phyloP scores from a whole-genome alignment of 2,329 filamentous ascomycete genomes.

The Tolypocladium ovalisporum region DNA sequence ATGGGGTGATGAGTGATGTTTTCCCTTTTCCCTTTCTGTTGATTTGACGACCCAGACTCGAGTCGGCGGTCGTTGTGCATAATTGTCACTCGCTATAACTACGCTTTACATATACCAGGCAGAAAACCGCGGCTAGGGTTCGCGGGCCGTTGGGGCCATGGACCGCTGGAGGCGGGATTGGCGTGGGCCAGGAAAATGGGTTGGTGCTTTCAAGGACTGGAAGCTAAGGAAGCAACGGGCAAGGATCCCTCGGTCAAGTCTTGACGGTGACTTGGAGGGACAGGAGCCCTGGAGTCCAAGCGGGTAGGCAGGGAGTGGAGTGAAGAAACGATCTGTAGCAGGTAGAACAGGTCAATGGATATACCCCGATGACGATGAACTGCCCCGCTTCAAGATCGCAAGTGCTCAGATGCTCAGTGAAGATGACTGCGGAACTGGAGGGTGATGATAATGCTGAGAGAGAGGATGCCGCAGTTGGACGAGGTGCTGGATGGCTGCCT shows the following conservation, averaged over 20 bases:
- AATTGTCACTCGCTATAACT: not conserved
- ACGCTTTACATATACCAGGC: not conserved
- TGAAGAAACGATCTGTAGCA: not conserved
- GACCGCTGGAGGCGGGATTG: not conserved
- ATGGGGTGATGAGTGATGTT: slow-evolving; percentile 1
- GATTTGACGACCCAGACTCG: not conserved
- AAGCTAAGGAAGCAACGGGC: not conserved
- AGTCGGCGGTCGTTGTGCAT: not conserved
- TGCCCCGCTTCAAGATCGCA: not conserved
- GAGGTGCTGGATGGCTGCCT: not conserved
- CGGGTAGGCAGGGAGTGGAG: not conserved
- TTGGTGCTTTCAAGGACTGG: not conserved
- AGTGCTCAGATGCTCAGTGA: no score
- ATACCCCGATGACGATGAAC: not conserved
- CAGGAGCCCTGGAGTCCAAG: not conserved
- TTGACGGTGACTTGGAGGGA: not conserved
- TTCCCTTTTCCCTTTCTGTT: not conserved
- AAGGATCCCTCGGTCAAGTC: not conserved
- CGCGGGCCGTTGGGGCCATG: not conserved
- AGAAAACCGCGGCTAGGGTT: no score
- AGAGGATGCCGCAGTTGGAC: no score
- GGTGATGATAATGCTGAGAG: no score
- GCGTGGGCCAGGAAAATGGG: not conserved
- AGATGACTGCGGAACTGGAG: no score
- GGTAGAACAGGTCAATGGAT: not conserved